These are phyloP conservation scores for Colletotrichum nymphaeae DNA, from an alignment of 2,329 filamentous ascomycete genomes.

Conservation along the genomic window DNA sequence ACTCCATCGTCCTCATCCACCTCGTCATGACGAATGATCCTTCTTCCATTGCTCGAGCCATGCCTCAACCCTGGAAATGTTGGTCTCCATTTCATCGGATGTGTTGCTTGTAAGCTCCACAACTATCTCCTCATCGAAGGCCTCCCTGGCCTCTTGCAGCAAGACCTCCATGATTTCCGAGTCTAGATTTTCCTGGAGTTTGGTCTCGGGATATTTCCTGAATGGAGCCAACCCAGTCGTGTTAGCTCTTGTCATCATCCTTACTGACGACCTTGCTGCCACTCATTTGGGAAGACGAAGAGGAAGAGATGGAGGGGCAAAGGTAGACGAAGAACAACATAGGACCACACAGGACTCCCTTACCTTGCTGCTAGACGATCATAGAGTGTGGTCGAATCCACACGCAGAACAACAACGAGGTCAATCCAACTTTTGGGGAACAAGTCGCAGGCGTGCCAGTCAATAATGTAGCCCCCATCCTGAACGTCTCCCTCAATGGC, in stretches of 20 bases:
- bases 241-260: background rate
- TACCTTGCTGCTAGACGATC: constrained; percentile 83
- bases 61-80: constrained; percentile 83
- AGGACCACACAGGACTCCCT: constrained; percentile 36
- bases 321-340: background rate
- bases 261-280: background rate
- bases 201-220: constrained; percentile 84
- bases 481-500: constrained; percentile 85
- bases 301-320: background rate
- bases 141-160: constrained; percentile 87
- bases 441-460: constrained; percentile 98
- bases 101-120: constrained; percentile 88
- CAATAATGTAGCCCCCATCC: constrained; percentile 86
- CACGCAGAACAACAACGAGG: constrained; percentile 89
- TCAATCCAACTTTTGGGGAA: constrained; percentile 96
- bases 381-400: constrained; percentile 83
- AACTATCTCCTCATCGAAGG: constrained; percentile 88
- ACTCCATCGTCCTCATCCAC: constrained; percentile 38
- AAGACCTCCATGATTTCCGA: constrained; percentile 98
- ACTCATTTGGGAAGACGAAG: too few species aligned
- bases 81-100: constrained; percentile 86
- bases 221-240: background rate
- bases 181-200: constrained; percentile 96
- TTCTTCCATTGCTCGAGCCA: constrained; percentile 89
- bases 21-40: constrained; percentile 51